Evolutionary conservation across 2,329 filamentous ascomycete species (phyloP).

Genomic region (Mariannaea sp.): DNA sequence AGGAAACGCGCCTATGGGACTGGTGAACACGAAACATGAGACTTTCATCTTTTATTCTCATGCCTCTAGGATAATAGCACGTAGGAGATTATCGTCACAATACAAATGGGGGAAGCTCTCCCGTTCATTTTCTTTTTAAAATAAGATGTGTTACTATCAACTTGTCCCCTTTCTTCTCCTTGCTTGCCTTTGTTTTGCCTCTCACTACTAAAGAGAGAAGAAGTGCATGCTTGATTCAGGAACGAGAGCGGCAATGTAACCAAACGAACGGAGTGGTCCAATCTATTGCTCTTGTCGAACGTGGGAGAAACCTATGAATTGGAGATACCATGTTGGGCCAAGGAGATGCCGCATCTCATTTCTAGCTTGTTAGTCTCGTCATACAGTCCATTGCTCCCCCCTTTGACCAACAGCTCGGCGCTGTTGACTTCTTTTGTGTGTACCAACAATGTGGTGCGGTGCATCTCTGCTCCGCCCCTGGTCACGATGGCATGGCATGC

Average conservation of each 20-base stretch:
- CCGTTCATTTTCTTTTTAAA: too few relatives aligned
- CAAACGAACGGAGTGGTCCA: not conserved
- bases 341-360: not conserved
- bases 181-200: not conserved
- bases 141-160: too few relatives aligned
- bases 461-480: not conserved
- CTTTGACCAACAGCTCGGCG: not conserved
- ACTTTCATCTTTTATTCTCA: too few relatives aligned
- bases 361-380: conserved; percentile 4
- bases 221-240: too few relatives aligned
- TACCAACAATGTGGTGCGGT: not conserved
- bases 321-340: conserved; percentile 2
- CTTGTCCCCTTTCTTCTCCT: too few relatives aligned
- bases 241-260: not conserved
- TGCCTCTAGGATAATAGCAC: too few relatives aligned
- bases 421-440: not conserved
- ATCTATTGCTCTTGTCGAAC: not conserved
- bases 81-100: too few relatives aligned
- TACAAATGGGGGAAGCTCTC: too few relatives aligned
- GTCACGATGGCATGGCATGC: not conserved
- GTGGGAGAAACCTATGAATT: not conserved
- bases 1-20: too few relatives aligned
- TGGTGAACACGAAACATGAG: too few relatives aligned
- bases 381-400: not conserved
- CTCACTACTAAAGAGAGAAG: not conserved